Evolutionary conservation across 2,329 filamentous ascomycete species (phyloP).

Genomic region (Fusarium pilosicola): DNA sequence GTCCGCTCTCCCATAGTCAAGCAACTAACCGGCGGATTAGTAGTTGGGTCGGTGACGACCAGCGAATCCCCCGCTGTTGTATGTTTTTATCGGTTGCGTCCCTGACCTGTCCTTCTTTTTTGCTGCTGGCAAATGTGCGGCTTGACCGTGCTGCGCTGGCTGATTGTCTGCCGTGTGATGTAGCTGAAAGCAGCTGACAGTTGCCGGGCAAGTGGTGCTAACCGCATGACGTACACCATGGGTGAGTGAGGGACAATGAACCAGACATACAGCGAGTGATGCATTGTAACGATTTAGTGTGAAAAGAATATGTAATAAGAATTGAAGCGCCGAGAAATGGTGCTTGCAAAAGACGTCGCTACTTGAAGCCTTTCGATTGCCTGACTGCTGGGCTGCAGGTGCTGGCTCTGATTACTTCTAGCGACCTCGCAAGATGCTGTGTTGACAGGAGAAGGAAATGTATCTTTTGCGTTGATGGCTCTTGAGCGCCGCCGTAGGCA

Average conservation of each 20-base stretch:
- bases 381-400: background rate
- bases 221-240: no score
- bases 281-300: no score
- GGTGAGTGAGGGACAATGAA: background rate
- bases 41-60: conserved; percentile 14
- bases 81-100: background rate
- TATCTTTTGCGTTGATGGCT: background rate
- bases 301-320: no score
- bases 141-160: background rate
- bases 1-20: conserved; percentile 13
- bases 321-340: background rate
- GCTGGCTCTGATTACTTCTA: background rate
- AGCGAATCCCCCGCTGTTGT: conserved; percentile 13
- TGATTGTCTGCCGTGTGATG: no score
- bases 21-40: conserved; percentile 2
- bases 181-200: background rate
- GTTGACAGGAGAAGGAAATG: background rate
- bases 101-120: background rate
- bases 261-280: background rate
- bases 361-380: background rate
- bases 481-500: background rate
- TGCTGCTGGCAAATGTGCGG: background rate
- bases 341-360: background rate
- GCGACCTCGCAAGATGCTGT: background rate
- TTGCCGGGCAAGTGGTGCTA: background rate